Base-by-base conservation (phyloP, 176 grass and related monocot species). In the Aechmea fasciata region DNA sequence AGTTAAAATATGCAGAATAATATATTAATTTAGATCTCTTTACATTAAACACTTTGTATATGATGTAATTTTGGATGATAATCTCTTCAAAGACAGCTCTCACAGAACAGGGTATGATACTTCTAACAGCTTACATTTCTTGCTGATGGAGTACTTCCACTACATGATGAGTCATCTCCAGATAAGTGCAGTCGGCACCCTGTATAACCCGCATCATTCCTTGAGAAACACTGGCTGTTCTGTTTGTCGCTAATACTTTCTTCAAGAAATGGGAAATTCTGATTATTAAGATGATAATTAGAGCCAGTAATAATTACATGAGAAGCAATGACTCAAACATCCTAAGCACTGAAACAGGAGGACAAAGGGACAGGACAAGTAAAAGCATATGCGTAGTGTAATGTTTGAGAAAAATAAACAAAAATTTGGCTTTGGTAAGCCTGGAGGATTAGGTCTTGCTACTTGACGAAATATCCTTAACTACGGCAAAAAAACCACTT, bases 141-240 rank as follows among this genome's bases (percentile, higher is more conserved):
- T 69, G 55, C 65, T 14, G 53, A 64, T 53, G 78, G 62, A 61
- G 61, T 57, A 61, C 24, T 81, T 54, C 59, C 67, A 18, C 11
- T 53, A 66, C 73, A 78, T 57, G 86, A 80, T 10, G 78, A 75
- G 59, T 84, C 80, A 65, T 85, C 86, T 64, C 81, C 88, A 14
- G 92, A 96, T 57, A 96, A 76, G 26, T 77, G 84, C 71, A 96
- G 66, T 41, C 26, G 62, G 48, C 79, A 85, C 13, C 83, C 72
- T 7, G 75, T 55, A 68, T 64, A 81, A 67, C 52, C 65, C 69
- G 26, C 17, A 70, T 57, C 19, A 69, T 68, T 76, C 11, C 47
- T 64, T 49, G 22, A 59, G 11, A 12, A 79, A 49, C 64, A 24
- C 48, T 69, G 52, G n/a, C 11, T 41, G 13, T 67, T 71, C 47